Evolutionary conservation across 2,329 filamentous ascomycete species (phyloP).

Genomic region (Dothiorella sarmentorum): DNA sequence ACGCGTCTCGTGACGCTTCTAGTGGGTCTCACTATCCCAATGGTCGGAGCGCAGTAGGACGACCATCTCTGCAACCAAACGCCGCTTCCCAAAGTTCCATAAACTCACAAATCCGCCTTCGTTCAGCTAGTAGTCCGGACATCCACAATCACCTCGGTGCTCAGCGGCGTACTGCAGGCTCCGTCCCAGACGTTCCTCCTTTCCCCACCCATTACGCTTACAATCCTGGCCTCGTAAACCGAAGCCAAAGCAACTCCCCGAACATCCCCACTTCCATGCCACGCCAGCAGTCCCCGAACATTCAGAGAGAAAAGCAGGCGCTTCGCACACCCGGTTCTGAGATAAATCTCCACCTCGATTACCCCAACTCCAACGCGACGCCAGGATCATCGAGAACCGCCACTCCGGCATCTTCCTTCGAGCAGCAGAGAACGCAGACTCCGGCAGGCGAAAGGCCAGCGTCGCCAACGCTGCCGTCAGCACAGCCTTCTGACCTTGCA

Average conservation of each 20-base stretch:
- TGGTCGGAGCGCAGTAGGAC: slow-evolving; percentile 61
- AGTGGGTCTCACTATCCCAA: slow-evolving; percentile 63
- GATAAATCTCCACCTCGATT: slow-evolving; percentile 39
- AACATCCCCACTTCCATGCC: slow-evolving; percentile 60
- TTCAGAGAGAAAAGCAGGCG: slow-evolving; percentile 52
- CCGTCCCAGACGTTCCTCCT: slow-evolving; percentile 45
- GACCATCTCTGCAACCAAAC: slow-evolving; percentile 75
- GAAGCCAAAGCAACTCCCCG: slow-evolving; percentile 81
- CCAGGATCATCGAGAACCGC: slow-evolving; percentile 31
- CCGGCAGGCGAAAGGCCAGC: slow-evolving; percentile 39
- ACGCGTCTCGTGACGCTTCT: slow-evolving; percentile 72
- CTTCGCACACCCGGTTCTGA: slow-evolving; percentile 16
- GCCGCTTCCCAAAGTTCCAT: slow-evolving; percentile 46
- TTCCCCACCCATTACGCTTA: slow-evolving; percentile 58
- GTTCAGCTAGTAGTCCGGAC: slow-evolving; percentile 93
- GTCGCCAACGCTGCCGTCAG: slow-evolving; percentile 33
- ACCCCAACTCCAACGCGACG: slow-evolving; percentile 26
- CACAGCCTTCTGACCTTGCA: slow-evolving; percentile 27
- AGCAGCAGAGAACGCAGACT: slow-evolving; percentile 36
- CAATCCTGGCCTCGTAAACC: slow-evolving; percentile 60
- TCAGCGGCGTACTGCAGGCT: slow-evolving; percentile 50
- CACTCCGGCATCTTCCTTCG: slow-evolving; percentile 39
- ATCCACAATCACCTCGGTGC: slow-evolving; percentile 68
- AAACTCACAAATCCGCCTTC: slow-evolving; percentile 65
- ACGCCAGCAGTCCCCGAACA: slow-evolving; percentile 68